Base-by-base conservation (phyloP, 169 alveolate species). In the Plasmodium ovale region DNA sequence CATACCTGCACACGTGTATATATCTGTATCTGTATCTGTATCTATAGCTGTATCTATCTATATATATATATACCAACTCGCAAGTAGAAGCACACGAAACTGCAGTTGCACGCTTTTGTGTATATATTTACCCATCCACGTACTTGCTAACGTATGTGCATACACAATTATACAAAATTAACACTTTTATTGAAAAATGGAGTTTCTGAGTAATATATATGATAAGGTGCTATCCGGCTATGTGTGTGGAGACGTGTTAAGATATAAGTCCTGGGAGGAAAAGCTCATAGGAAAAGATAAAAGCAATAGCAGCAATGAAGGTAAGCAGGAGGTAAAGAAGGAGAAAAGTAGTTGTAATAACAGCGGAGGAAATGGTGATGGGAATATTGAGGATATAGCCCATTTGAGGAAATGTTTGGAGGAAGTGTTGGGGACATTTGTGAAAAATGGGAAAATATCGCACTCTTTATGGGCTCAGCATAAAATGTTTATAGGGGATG, bases 141-240 rank as follows among this genome's bases (percentile, higher is more conserved):
- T 19, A 77, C n/a, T 29, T 39, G 44, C 37, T 23, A 35, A 72
- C 71, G 21, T 25, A 39, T 77, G 60, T 77, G 88, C 35, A 77
- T 68, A 68, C 12, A 68, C 44, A 68, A 68, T 42, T 44, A 42
- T 14, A 23, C 37, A 16, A 33, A 7, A 77, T 39, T 77, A 47
- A 25, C 29, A 47, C 47, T 42, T 35, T 42, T 49, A 44, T 77
- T 47, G 33, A 44, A 77, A 51, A 56, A 77, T 77, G 88, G 88
- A 77, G 62, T 77, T 60, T 77, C 33, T 77, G 35, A 64, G 88
- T 27, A 77, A 77, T 56, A 77, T 77, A 54, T 77, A 77, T 77
- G 88, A 77, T 47, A 77, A 77, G 49, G 88, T 77, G 49, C 51
- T 77, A 67, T 77, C 88, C n/a, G 88, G 88, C 23, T 77, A 77